Percentiles rank a stretch among this genome's conserved stretches.
These are phyloP conservation scores for Lathyrus oleraceus DNA, from an alignment of 306 rosid species.

Conservation along the genomic window DNA sequence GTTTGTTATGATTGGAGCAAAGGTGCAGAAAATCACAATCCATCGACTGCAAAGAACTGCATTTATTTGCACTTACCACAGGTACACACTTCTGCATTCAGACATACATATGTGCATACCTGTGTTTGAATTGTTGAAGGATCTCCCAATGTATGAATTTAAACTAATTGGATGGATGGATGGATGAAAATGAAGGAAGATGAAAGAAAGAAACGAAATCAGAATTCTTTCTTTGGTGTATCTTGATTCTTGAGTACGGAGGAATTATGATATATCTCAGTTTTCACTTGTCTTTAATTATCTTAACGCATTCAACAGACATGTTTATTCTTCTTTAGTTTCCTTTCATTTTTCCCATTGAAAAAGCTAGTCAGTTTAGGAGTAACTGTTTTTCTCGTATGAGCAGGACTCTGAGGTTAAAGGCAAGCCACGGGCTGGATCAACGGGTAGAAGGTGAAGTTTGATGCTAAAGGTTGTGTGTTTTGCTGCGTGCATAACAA, in stretches of 20 bases:
- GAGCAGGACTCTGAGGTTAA: slow-evolving; percentile 52
- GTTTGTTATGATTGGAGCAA: slow-evolving; percentile 91
- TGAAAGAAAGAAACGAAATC: slow-evolving; percentile 12
- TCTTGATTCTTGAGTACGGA: not conserved
- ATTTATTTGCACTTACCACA: slow-evolving; percentile 75
- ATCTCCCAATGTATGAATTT: slow-evolving; percentile 7
- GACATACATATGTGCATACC: not conserved
- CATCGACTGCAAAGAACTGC: slow-evolving; percentile 67
- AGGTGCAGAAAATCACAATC: slow-evolving; percentile 90
- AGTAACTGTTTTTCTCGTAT: slow-evolving; percentile 14
- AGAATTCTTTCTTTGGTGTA: slow-evolving; percentile 20
- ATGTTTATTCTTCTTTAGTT: not conserved
- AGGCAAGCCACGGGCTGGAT: slow-evolving; percentile 45
- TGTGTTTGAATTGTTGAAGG: not conserved
- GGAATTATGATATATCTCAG: not conserved
- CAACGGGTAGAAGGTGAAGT: slow-evolving; percentile 47
- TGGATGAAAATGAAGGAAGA: slow-evolving; percentile 11
- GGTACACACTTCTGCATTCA: slow-evolving; percentile 42
- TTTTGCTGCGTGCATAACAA: slow-evolving; percentile 11
- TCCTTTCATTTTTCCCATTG: not conserved
- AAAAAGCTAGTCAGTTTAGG: slow-evolving; percentile 8
- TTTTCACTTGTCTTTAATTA: not conserved
- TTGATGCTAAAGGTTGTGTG: not conserved
- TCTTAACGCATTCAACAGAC: not conserved
- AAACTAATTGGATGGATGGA: not conserved